Evolutionary conservation across 495 filamentous ascomycete species (phyloP), one percentile per base, ranked within the genome.

Genomic region (Stereocaulon alpinum): DNA sequence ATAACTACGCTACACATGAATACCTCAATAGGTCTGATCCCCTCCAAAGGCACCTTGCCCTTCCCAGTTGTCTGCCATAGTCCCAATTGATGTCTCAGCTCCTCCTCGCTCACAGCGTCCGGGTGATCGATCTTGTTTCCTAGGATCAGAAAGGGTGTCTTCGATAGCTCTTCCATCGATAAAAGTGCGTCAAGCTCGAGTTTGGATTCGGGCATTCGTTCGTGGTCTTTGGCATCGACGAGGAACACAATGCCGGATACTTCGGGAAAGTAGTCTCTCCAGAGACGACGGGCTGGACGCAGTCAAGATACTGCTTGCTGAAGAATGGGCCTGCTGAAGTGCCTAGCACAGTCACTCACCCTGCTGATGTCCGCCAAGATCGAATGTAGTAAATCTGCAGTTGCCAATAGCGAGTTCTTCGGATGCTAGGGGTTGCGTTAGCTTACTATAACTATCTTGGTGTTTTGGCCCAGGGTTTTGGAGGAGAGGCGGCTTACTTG

Each of bases 41-140:
- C 88, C 77, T 98, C 93, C 65, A 96, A 80, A 58, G 89, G 91
- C 59, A 96, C 87, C 81, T 94, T 97, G 73, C 91, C 93, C 82
- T 98, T 98, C 64, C 93, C 93, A 56, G 93, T 96, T 37, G 93
- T 97, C 77, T 96, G 92, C 74, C 91, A 96, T 68, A 98, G 73
- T 56, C 93, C 94, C 53, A 98, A 76, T 70, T 90, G 86, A 71
- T 89, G 83, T 66, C 93, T 82, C 65, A 98, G 81, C 74, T 96
- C 89, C 64, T 97, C 93, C 82, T 98, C 93, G 63, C 84, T 88
- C 50, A 96, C 86, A 60, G 93, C 93, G 63, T 95, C 87, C 42
- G 94, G 91, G 75, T 97, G 91, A 72, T 98, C 94, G 73, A 97
- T 98, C 83, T 98, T 98, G 81, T 98, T 98, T 61, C 94, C 93